Evolutionary conservation across 768 basidiomycete genomes (phyloP), one percentile per base, ranked within the genome.

Genomic region (Multifurca ochricompacta): DNA sequence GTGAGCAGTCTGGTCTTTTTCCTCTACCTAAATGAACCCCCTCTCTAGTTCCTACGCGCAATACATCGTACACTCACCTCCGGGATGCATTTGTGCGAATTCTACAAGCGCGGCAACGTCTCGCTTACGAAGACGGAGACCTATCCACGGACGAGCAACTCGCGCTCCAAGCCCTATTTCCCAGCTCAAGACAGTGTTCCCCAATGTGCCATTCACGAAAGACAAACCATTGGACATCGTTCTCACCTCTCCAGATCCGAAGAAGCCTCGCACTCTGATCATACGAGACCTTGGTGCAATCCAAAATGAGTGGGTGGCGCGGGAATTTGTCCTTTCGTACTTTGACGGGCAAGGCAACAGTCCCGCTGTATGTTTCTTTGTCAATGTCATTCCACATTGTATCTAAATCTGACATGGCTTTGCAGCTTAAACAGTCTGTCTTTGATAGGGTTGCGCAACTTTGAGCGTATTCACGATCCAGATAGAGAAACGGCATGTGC

Each of bases 41-140:
- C 47, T 25, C 45, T 40, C 21, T 50, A 90, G 89, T 91, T n/a
- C 90, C 89, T 3, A 87, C 85, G 2, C 78, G 90, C 9, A 76
- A 75, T 32, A 91, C 90, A 0, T 83, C 81, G 6, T 90, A 82
- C 64, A 77, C 79, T 14, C 90, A 93, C 63, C 73, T 92, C 27
- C 79, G 90, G 19, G 90, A 92, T 64, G 90, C 85, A 2, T 91
- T 91, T 60, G 74, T 91, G 67, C 79, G 90, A 40, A 78, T 87
- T 14, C 67, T 93, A 42, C 80, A 82, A 59, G 70, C 74, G 2
- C 80, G 87, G 18, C 70, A 89, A 54, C 69, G 73, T 23, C 65
- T 76, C 9, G 76, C 72, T 43, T 74, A 74, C 43, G 74, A 81
- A 61, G 70, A 73, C 14, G 80, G 76, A 8, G 69, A 71, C 0